Evolutionary conservation across 116 monocot species (phyloP).

Genomic region (Trichopus zeylanicus): DNA sequence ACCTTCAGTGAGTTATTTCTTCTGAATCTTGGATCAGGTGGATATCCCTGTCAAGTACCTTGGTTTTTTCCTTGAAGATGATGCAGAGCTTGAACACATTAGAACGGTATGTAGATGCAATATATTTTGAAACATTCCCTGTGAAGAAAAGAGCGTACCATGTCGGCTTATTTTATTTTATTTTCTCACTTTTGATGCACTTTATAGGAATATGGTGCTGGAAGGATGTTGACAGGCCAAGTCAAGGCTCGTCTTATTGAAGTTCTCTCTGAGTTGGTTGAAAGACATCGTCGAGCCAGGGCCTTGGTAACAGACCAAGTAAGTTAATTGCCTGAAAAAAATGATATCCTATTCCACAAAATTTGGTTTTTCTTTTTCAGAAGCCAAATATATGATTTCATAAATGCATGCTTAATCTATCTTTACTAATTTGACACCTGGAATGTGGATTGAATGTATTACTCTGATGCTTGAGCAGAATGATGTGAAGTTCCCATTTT

Average conservation of each 20-base stretch:
- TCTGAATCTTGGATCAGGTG: slow-evolving; percentile 36
- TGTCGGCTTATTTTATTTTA: background rate
- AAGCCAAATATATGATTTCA: background rate
- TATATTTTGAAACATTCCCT: background rate
- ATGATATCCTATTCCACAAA: background rate
- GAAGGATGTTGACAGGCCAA: slow-evolving; percentile 82
- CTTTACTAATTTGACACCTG: no score
- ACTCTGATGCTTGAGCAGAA: no score
- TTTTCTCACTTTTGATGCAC: background rate
- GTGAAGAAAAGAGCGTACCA: background rate
- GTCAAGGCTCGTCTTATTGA: slow-evolving; percentile 75
- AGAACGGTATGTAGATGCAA: slow-evolving; percentile 43
- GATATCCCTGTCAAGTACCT: slow-evolving; percentile 95
- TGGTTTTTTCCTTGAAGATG: slow-evolving; percentile 94
- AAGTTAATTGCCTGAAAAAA: no score
- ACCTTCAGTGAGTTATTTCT: no score
- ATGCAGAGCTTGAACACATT: slow-evolving; percentile 74
- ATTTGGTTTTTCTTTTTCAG: background rate
- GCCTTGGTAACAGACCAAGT: slow-evolving; percentile 81
- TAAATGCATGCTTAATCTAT: no score
- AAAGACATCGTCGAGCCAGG: slow-evolving; percentile 66
- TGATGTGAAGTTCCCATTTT: no score
- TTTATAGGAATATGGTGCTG: slow-evolving; percentile 73
- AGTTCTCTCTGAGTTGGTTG: slow-evolving; percentile 75
- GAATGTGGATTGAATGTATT: no score